Percentiles rank a stretch among this genome's conserved stretches.
phyloP scores from a whole-genome alignment of 2,329 filamentous ascomycete species.

The Microdochium paspali region DNA sequence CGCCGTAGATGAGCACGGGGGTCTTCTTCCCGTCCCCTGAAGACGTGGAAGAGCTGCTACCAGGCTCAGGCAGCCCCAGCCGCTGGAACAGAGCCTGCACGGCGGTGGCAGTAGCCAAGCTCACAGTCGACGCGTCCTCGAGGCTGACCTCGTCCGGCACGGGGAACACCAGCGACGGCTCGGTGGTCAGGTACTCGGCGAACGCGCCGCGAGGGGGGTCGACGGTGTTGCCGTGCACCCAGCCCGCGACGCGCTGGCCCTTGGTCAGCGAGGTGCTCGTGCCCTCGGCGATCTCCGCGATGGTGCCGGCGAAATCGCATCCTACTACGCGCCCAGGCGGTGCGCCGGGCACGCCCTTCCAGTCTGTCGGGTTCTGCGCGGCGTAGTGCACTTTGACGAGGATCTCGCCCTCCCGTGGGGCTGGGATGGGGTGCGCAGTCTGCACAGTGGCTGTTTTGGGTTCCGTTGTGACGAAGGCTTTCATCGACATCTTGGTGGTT shows the following conservation, averaged over 20 bases:
- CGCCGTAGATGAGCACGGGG: conserved; percentile 14
- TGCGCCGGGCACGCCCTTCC: not conserved
- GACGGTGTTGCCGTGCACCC: conserved; percentile 12
- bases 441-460: not conserved
- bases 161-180: conserved; percentile 11
- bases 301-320: conserved; percentile 8
- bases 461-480: not conserved
- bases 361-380: conserved; percentile 14
- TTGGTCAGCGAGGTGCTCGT: conserved; percentile 4
- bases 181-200: conserved; percentile 15
- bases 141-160: conserved; percentile 11
- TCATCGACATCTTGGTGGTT: not conserved
- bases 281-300: conserved; percentile 6
- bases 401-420: conserved; percentile 1
- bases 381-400: conserved; percentile 6
- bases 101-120: conserved; percentile 3
- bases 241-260: conserved; percentile 12
- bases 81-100: conserved; percentile 5
- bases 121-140: conserved; percentile 14
- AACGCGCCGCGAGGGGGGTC: conserved; percentile 11
- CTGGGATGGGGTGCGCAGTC: not conserved
- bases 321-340: conserved; percentile 4
- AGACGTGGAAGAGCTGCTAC: not conserved
- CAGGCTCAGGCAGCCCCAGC: conserved; percentile 5
- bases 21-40: conserved; percentile 4